Percentiles rank a stretch among this genome's conserved stretches.
phyloP scores from a whole-genome alignment of 164 flowering plant species.

The Platanus orientalis region DNA sequence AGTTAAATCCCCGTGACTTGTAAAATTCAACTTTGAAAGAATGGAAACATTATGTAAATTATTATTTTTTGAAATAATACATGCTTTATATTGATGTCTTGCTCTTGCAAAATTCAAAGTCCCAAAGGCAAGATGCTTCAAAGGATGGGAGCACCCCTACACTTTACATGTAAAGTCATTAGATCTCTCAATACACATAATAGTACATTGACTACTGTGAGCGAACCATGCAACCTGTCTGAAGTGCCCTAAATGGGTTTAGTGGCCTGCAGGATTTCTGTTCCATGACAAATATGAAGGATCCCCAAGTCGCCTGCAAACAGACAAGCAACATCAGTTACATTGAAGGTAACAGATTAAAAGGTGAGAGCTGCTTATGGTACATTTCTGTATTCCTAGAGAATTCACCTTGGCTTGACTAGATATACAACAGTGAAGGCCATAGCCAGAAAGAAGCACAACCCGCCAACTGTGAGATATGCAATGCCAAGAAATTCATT shows the following conservation, averaged over 20 bases:
- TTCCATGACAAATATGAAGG: slow-evolving; percentile 83
- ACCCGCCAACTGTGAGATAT: slow-evolving; percentile 11
- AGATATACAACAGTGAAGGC: neutral
- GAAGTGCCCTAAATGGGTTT: neutral
- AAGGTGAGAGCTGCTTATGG: neutral
- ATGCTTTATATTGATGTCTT: neutral
- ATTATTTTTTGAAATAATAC: slow-evolving; percentile 9
- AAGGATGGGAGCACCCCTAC: neutral
- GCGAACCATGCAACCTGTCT: neutral
- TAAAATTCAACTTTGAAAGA: slow-evolving; percentile 2
- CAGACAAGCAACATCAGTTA: neutral
- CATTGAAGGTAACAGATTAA: neutral
- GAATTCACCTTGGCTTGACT: slow-evolving; percentile 10
- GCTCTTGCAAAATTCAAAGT: slow-evolving; percentile 8
- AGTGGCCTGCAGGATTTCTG: slow-evolving; percentile 63
- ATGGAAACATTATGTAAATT: neutral
- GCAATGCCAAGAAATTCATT: slow-evolving; percentile 14
- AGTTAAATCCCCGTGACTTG: neutral
- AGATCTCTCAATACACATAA: slow-evolving; percentile 11
- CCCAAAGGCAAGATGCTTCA: neutral
- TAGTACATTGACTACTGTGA: slow-evolving; percentile 13
- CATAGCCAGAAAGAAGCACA: slow-evolving; percentile 9
- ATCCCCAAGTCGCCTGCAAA: slow-evolving; percentile 74
- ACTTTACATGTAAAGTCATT: slow-evolving; percentile 2
- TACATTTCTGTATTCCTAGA: neutral